phyloP scores from a whole-genome alignment of 805 yeast species.

The Teunomyces cretensis region DNA sequence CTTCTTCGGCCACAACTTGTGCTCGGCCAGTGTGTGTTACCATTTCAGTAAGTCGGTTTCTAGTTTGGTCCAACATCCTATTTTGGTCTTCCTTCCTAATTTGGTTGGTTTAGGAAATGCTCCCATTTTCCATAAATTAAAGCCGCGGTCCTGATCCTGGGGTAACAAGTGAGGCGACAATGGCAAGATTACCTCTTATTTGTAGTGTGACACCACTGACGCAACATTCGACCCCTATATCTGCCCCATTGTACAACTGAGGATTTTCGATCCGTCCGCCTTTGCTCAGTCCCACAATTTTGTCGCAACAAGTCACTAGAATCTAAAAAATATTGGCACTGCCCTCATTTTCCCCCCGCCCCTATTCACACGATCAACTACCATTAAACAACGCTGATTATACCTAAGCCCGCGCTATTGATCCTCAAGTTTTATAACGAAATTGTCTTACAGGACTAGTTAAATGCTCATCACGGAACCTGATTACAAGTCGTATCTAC shows the following conservation, averaged over 20 bases:
- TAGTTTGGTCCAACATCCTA: neutral
- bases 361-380: slow-evolving; percentile 8
- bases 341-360: slow-evolving; percentile 4
- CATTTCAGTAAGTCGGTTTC: neutral
- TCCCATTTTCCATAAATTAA: too few relatives aligned
- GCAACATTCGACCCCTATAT: too few relatives aligned
- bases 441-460: neutral
- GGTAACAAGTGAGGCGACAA: neutral
- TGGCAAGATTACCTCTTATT: too few relatives aligned
- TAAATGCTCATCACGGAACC: slow-evolving; percentile 3
- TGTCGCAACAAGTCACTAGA: neutral
- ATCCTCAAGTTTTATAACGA: neutral
- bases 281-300: neutral
- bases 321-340: neutral
- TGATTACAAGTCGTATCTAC: slow-evolving; percentile 9
- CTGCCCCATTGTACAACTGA: too few relatives aligned
- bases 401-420: slow-evolving; percentile 4
- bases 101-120: neutral
- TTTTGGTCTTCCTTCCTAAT: neutral
- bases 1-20: neutral
- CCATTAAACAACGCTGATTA: neutral
- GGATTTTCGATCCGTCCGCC: neutral
- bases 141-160: too few relatives aligned
- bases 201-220: too few relatives aligned
- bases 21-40: neutral